Evolutionary conservation across 2,329 filamentous ascomycete species (phyloP).

Genomic region (Aspergillus fumigatiaffinis): DNA sequence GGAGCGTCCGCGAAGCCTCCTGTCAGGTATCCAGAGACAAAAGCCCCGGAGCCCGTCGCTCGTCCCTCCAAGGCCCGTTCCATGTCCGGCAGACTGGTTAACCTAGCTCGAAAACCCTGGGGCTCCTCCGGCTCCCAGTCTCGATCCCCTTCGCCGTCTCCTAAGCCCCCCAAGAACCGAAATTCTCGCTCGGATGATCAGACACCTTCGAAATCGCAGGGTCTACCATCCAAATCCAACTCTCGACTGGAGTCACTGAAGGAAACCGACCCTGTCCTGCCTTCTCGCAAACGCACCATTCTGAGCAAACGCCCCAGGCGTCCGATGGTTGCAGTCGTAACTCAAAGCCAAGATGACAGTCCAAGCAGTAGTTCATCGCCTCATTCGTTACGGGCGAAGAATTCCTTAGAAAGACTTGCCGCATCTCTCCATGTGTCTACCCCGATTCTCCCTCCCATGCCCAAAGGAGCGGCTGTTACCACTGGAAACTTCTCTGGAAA

Average conservation of each 20-base stretch:
- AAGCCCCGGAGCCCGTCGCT: slow-evolving; percentile 25
- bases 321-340: slow-evolving; percentile 38
- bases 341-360: slow-evolving; percentile 32
- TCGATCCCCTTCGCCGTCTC: slow-evolving; percentile 45
- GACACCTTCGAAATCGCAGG: slow-evolving; percentile 17
- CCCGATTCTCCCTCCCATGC: slow-evolving; percentile 46
- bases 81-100: slow-evolving; percentile 49
- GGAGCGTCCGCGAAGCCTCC: slow-evolving; percentile 10
- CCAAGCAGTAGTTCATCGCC: slow-evolving; percentile 35
- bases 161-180: slow-evolving; percentile 26
- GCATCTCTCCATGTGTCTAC: slow-evolving; percentile 41
- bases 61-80: slow-evolving; percentile 42
- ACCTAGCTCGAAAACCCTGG: slow-evolving; percentile 51
- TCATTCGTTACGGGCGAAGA: slow-evolving; percentile 37
- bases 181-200: slow-evolving; percentile 25
- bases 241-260: slow-evolving; percentile 17
- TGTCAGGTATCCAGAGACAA: background rate
- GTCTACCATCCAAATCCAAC: slow-evolving; percentile 14
- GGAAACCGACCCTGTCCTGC: slow-evolving; percentile 13
- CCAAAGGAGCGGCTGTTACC: slow-evolving; percentile 40
- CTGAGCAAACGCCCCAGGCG: slow-evolving; percentile 37
- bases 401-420: slow-evolving; percentile 47
- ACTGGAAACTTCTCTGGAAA: slow-evolving; percentile 31
- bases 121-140: slow-evolving; percentile 37
- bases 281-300: slow-evolving; percentile 28